Conservation (phyloP, 768 basidiomycete genomes). For the Naganishia vaughanmartiniae region DNA sequence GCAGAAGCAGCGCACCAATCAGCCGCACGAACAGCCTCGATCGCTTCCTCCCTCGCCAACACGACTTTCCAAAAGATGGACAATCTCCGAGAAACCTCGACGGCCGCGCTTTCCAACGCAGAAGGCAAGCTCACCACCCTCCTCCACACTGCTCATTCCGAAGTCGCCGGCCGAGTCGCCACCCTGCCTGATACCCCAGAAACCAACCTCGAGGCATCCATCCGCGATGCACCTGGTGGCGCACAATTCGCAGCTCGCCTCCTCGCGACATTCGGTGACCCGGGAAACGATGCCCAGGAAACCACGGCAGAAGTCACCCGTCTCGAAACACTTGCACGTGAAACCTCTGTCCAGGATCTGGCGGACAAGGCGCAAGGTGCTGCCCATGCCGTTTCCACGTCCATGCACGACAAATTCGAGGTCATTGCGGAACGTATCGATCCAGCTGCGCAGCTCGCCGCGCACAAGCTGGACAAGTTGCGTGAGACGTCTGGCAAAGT, state of each 20-base stretch:
- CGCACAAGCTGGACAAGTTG: not conserved
- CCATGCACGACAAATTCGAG: not conserved
- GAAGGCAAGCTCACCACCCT: not conserved
- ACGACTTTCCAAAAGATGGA: not conserved
- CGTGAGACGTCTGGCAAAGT: not conserved
- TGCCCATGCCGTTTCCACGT: not conserved
- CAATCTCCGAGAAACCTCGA: not conserved
- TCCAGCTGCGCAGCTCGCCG: not conserved
- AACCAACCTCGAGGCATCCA: not conserved
- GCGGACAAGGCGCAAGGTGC: not conserved
- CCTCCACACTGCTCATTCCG: not conserved
- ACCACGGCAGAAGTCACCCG: not conserved
- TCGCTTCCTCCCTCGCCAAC: not conserved
- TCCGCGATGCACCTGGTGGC: not conserved
- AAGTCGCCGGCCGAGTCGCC: not conserved
- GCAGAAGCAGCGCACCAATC: not conserved
- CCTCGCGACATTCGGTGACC: constrained; percentile 3
- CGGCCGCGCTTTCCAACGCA: not conserved
- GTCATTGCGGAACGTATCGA: not conserved
- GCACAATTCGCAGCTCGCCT: not conserved
- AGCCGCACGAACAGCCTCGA: not conserved
- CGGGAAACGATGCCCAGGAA: not conserved
- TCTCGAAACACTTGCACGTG: not conserved
- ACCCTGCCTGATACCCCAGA: not conserved
- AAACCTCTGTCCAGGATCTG: not conserved